Evolutionary conservation across 2,329 filamentous ascomycete genomes (phyloP).

Genomic region (Penicillium sp.): DNA sequence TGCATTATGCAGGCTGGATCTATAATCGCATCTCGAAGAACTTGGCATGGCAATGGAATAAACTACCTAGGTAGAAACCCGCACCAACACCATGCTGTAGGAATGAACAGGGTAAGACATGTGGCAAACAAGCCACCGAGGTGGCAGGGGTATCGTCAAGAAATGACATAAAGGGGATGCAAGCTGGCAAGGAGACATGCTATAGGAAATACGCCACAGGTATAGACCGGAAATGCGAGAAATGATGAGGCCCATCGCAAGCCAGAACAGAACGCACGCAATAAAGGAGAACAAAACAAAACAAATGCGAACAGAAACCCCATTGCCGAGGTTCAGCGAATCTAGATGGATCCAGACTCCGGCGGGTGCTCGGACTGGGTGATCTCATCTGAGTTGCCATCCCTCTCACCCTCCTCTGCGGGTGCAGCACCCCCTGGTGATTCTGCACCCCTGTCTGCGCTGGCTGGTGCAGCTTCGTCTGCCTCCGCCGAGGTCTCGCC

Average conservation of each 20-base stretch:
- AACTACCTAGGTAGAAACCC: slow-evolving; percentile 5
- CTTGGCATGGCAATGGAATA: background rate
- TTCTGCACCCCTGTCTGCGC: no score
- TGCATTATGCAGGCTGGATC: no score
- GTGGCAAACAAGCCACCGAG: slow-evolving; percentile 17
- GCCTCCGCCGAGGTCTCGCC: slow-evolving; percentile 4
- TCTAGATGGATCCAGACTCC: slow-evolving; percentile 5
- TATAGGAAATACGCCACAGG: slow-evolving; percentile 18
- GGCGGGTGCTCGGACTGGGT: background rate
- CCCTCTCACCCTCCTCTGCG: slow-evolving; percentile 7
- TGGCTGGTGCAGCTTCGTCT: no score
- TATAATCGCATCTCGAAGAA: no score
- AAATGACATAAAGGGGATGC: slow-evolving; percentile 20
- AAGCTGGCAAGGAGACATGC: slow-evolving; percentile 5
- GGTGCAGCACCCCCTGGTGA: background rate
- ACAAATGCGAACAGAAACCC: background rate
- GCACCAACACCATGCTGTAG: slow-evolving; percentile 14
- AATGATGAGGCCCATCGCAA: slow-evolving; percentile 4
- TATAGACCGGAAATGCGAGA: slow-evolving; percentile 15
- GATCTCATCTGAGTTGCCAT: slow-evolving; percentile 3
- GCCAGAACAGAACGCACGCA: slow-evolving; percentile 3
- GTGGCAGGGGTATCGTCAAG: slow-evolving; percentile 28
- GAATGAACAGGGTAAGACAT: slow-evolving; percentile 1
- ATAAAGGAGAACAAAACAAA: background rate
- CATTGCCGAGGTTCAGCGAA: no score